Base-by-base conservation (phyloP, 1,284 basidiomycete genomes). In the Termitomyces sp. region DNA sequence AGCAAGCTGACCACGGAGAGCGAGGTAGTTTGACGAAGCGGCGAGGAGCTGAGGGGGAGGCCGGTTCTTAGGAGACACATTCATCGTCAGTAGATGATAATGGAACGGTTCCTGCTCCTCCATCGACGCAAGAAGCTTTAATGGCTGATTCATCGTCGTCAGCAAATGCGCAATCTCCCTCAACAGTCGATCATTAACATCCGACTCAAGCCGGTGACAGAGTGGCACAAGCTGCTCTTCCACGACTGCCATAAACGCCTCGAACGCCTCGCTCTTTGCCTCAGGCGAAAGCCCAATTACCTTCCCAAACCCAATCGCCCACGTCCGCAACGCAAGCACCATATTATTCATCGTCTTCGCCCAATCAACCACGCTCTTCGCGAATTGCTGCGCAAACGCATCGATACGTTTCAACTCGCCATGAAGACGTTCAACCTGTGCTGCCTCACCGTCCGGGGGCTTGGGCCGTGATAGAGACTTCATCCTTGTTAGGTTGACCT, bases 21-120 rank as follows among this genome's bases (percentile, higher is more conserved):
- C 88, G 24, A 89, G 71, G 66, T 90, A 92, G 42, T 83, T 83
- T 52, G 82, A 78, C 1, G 86, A 89, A 2, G 87, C 85, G 19
- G 84, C 82, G 17, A 88, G 71, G 9, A 91, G 76, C 5, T 82
- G 67, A 0, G 80, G 71, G 0, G 85, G 77, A 0, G 86, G 86
- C 1, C 86, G 77, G 50, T 81, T 81, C 62, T 83, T 85, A 7
- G 74, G 58, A 5, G 79, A 74, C 42, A 81, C 73, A 34, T 78
- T 81, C 68, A 82, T 77, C 56, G 82, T 84, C 50, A 89, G 73
- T 5, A 90, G 75, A 40, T 81, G 79, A 52, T 78, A 76, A 59
- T 90, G 88, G 17, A 83, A 75, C 0, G 85, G 84, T 53, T 84
- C 81, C 55, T 86, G 81, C 24, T 84, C 80, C 57, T 82, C 76